Evolutionary conservation across 2,329 filamentous ascomycete species (phyloP).

Genomic region (Fusarium paranaense): DNA sequence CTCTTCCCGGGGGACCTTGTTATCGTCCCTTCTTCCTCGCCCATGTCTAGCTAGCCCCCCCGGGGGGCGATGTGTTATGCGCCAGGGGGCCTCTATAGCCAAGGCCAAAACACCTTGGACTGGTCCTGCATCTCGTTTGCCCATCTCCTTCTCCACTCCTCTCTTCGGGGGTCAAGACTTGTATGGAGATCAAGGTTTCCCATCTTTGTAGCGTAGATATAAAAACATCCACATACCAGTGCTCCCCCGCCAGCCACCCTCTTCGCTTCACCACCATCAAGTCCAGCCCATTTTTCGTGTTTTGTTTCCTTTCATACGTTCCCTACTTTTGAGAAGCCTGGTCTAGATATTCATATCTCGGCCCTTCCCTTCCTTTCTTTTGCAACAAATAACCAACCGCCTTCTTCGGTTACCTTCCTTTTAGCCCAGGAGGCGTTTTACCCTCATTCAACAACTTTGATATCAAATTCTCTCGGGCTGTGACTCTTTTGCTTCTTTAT

Average conservation of each 20-base stretch:
- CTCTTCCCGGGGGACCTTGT: background rate
- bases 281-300: conserved; percentile 22
- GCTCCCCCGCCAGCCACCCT: conserved; percentile 14
- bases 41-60: conserved; percentile 1
- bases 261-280: background rate
- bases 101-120: background rate
- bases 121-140: conserved; percentile 11
- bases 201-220: conserved; percentile 32
- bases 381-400: conserved; percentile 1
- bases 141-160: background rate
- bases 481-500: conserved; percentile 11
- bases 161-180: background rate
- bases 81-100: conserved; percentile 2
- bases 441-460: conserved; percentile 22
- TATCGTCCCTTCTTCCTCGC: background rate
- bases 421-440: conserved; percentile 36
- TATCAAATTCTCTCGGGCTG: background rate
- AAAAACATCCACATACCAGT: conserved; percentile 24
- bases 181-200: background rate
- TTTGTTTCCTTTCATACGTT: conserved; percentile 25
- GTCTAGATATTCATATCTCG: conserved; percentile 26
- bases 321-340: conserved; percentile 5
- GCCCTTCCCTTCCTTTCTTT: conserved; percentile 24
- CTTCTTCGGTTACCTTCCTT: conserved; percentile 27
- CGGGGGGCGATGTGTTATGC: conserved; percentile 4